Base-by-base conservation (phyloP, 768 basidiomycete species). In the Tylopilus sp. region DNA sequence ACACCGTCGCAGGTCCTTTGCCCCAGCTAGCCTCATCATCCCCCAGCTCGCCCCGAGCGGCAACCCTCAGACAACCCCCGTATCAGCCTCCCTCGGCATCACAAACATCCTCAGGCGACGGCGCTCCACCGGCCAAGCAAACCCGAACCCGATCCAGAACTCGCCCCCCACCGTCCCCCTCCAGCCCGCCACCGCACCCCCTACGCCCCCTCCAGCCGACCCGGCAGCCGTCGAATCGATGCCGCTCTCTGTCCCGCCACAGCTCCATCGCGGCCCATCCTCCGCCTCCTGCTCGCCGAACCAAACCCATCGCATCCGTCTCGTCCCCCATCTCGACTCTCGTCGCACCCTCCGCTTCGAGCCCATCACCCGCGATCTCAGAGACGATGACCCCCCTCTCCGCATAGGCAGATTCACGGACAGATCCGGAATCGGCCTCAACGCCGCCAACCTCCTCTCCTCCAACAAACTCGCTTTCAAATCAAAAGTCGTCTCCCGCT, bases 321-420 rank as follows among this genome's bases (percentile, higher is more conserved):
- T 99, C 48, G 96, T 98, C 11, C 96, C 96, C 13, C 92, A 98
- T 64, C 84, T 98, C 63, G 96, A 98, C 70, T 85, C 87, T 21
- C 82, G 89, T 16, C 85, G 92, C 48, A 89, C 90, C 2, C 84
- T 98, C 21, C 84, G 86, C 56, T 98, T 98, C 74, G 95, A 98
- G 48, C 86, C 95, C 57, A 92, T 98, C 77, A 76, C 82, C 38
- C 85, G 95, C 26, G 93, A 97, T 70, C 79, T 97, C 63, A 76
- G 74, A 43, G 79, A 86, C 51, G 81, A 81, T 54, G 85, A 88
- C 58, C 69, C 81, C 0, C 76, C 86, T 0, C 76, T 98, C 7
- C 87, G 92, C 55, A 92, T 98, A 57, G 96, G 96, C 4, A 83
- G 96, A 37, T 98, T 96, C 79, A 98, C 93, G 1, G 96, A 98